Evolutionary conservation across 1,139 yeast species (phyloP).

Genomic region (Hyphopichia wangnamkhiaoensis): DNA sequence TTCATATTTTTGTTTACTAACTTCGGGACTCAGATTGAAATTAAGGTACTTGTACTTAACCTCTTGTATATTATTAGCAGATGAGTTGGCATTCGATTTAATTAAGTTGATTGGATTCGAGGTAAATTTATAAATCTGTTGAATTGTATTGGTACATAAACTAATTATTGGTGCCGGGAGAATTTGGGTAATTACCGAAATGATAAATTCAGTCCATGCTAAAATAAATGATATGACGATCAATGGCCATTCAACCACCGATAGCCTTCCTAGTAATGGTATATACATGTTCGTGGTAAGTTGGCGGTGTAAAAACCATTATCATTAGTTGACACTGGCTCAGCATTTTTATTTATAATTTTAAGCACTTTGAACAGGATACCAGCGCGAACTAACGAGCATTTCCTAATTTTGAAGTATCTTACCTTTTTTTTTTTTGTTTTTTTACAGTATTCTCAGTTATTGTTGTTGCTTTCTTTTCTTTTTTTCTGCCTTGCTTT

Average conservation of each 20-base stretch:
- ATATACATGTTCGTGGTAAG: conserved; percentile 25
- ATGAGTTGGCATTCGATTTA: neutral
- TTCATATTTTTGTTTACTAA: conserved; percentile 24
- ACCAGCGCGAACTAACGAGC: too few species aligned
- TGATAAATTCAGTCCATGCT: conserved; percentile 43
- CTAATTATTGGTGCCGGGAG: conserved; percentile 35
- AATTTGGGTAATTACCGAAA: conserved; percentile 32
- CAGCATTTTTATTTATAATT: too few species aligned
- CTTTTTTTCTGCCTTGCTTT: too few species aligned
- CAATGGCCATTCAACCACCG: conserved; percentile 38
- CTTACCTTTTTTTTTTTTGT: too few species aligned
- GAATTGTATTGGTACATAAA: conserved; percentile 29
- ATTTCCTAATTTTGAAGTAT: too few species aligned
- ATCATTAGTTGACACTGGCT: too few species aligned
- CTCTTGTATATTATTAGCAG: conserved; percentile 6
- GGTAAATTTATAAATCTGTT: conserved; percentile 28
- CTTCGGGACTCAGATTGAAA: conserved; percentile 10
- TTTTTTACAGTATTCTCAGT: too few species aligned
- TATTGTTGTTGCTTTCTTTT: too few species aligned
- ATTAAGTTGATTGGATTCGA: conserved; percentile 31
- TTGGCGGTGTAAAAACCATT: too few species aligned
- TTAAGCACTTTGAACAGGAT: too few species aligned
- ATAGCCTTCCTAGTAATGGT: conserved; percentile 41
- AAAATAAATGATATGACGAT: conserved; percentile 34
- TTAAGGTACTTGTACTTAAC: conserved; percentile 12